phyloP scores from a whole-genome alignment of 208 protist genomes.

The Leishmania tropica region DNA sequence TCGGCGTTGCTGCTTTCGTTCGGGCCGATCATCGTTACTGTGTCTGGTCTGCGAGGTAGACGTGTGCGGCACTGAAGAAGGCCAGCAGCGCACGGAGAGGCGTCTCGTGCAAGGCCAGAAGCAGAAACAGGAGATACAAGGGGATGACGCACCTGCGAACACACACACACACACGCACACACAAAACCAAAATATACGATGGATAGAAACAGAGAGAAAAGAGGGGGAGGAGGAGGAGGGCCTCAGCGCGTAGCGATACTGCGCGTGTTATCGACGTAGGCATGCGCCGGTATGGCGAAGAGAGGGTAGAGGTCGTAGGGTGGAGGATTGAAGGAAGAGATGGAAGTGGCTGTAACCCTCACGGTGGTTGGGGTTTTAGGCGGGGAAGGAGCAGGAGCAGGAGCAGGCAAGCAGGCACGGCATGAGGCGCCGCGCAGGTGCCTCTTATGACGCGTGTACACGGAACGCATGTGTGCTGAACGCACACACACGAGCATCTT shows the following conservation, averaged over 20 bases:
- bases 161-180: not conserved
- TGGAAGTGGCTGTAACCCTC: not conserved
- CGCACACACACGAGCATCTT: not conserved
- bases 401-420: not conserved
- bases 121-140: not conserved
- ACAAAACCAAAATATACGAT: not conserved
- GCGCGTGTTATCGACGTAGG: not conserved
- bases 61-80: not conserved
- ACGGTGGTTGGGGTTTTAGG: not conserved
- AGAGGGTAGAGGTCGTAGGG: not conserved
- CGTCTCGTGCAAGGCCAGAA: not conserved
- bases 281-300: not conserved
- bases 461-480: not conserved
- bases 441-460: not conserved
- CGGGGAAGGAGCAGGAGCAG: not conserved
- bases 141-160: not conserved
- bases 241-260: slow-evolving; percentile 7
- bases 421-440: not conserved
- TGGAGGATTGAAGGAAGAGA: not conserved
- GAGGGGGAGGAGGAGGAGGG: not conserved
- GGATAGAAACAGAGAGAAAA: not conserved
- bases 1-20: slow-evolving; percentile 75
- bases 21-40: slow-evolving; percentile 27
- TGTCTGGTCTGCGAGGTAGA: not conserved
- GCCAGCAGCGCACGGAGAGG: not conserved